These are phyloP conservation scores for Chaetothyriales sp. DNA, from an alignment of 2,329 filamentous ascomycete genomes.

Conservation along the genomic window DNA sequence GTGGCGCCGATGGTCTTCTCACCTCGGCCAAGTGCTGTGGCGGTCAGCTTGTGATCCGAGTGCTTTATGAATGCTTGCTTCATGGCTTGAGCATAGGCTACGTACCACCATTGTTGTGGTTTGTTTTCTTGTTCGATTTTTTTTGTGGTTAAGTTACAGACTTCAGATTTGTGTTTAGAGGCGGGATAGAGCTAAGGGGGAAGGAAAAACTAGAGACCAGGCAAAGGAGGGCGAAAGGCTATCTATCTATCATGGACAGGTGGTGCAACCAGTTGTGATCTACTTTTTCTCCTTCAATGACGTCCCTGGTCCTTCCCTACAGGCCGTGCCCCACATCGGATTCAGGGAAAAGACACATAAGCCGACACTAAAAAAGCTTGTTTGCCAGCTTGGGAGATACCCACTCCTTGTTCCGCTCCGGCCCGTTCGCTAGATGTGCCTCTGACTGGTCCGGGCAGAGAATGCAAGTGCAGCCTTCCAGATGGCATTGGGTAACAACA, in stretches of 20 bases:
- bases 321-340: not conserved
- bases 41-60: not conserved
- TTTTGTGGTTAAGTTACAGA: not conserved
- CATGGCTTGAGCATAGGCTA: not conserved
- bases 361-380: not conserved
- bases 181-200: not conserved
- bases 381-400: not conserved
- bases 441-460: not conserved
- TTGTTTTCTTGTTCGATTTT: too few relatives aligned
- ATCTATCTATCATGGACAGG: not conserved
- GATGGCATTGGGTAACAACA: not conserved
- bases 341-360: not conserved
- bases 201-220: not conserved
- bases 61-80: not conserved
- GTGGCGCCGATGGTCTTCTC: not conserved
- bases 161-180: not conserved
- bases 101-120: not conserved
- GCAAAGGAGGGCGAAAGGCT: not conserved
- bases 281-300: not conserved
- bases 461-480: not conserved
- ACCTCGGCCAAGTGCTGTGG: not conserved
- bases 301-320: not conserved
- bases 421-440: not conserved
- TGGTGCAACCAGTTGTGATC: not conserved
- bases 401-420: not conserved